Base-by-base conservation (phyloP, 208 protist species). In the Crithidia mellificae region DNA sequence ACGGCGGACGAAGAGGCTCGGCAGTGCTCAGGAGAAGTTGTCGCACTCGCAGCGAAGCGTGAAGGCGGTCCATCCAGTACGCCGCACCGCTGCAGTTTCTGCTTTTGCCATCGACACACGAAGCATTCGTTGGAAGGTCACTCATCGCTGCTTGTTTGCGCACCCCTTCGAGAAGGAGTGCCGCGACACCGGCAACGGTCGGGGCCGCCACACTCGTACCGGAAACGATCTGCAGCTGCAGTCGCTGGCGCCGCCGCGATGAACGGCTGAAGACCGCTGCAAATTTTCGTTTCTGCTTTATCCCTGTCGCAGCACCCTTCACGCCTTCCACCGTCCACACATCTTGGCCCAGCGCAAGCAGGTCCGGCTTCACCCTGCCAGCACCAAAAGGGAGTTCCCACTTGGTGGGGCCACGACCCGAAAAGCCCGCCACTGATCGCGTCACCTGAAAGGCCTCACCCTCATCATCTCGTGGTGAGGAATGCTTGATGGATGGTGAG, bases 131-230 rank as follows among this genome's bases (percentile, higher is more conserved):
- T n/a, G n/a, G n/a, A n/a, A n/a, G n/a, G n/a, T n/a, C n/a, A n/a
- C n/a, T 14, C 19, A 12, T 1, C 30, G 7, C 44, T 20, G 44
- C 44, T 22, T 55, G 44, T 43, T 55, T 14, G 30, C 77, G 24
- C 52, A 59, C 57, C 24, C 75, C 78, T 51, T 93, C 80, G 17
- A 93, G 74, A 14, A 98, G 76, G 6, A 98, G 78, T 6, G 97
- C 82, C 24, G 96, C 80, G 0, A 90, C 86, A 50, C 97, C 98
- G 1, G 94, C 85, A 6, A 99, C 98, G 25, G 99, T 88, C 2
- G 98, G 97, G 3, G 95, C 88, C 0, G 98, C 94, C 2, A 98
- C 84, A 68, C 87, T 97, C 2, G 98, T 99, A 8, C 98, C 98
- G 2, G 82, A 91, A 2, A 97, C 72, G 2, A 84, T 55, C 27